These are phyloP conservation scores for Phytopythium oedochilum DNA, from an alignment of 352 stramenopile species.

Conservation along the genomic window DNA sequence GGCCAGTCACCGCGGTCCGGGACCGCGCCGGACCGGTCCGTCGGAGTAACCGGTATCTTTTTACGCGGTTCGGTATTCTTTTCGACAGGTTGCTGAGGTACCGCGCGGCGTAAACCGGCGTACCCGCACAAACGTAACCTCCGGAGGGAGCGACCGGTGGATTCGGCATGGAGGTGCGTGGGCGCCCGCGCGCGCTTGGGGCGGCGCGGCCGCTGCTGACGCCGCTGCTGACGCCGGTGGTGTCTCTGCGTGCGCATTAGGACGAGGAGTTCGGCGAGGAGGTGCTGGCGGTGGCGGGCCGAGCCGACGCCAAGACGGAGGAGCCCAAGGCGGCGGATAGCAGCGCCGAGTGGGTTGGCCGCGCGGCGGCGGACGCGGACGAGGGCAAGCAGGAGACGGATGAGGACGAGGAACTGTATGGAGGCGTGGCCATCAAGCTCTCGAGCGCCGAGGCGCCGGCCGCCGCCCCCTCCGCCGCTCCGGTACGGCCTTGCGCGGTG, in stretches of 20 bases:
- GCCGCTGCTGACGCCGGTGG: too few species aligned
- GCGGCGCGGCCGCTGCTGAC: too few species aligned
- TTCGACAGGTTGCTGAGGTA: too few species aligned
- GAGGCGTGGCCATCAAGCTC: slow-evolving; percentile 70
- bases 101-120: too few species aligned
- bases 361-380: slow-evolving; percentile 3
- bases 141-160: background rate
- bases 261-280: slow-evolving; percentile 83
- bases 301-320: slow-evolving; percentile 24
- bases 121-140: background rate
- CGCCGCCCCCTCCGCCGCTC: background rate
- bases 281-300: slow-evolving; percentile 40
- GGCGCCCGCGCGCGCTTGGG: too few species aligned
- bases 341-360: slow-evolving; percentile 8
- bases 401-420: slow-evolving; percentile 78
- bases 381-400: slow-evolving; percentile 40
- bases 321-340: slow-evolving; percentile 5
- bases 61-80: too few species aligned
- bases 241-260: slow-evolving; percentile 11
- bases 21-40: too few species aligned
- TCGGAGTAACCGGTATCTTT: too few species aligned
- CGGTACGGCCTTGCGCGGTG: too few species aligned
- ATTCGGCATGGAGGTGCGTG: slow-evolving; percentile 15
- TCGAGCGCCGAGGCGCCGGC: background rate
- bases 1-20: too few species aligned